phyloP scores from a whole-genome alignment of 352 stramenopile species.

The Phytophthora pinifolia region DNA sequence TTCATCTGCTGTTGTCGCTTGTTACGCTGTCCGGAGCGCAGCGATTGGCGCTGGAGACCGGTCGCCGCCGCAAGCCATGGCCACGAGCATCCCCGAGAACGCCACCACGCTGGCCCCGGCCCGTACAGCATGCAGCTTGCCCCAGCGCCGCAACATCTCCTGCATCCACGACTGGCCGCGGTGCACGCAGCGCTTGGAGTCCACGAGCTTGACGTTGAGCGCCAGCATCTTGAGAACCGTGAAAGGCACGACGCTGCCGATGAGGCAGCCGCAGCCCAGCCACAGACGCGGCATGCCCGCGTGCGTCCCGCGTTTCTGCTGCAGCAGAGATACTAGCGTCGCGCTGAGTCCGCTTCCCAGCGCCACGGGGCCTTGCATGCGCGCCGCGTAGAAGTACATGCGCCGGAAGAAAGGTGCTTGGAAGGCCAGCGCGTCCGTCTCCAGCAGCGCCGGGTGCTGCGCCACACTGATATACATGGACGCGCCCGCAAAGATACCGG shows the following conservation, averaged over 20 bases:
- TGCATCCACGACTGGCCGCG: slow-evolving; percentile 50
- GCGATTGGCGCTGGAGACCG: slow-evolving; percentile 9
- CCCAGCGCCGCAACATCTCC: slow-evolving; percentile 56
- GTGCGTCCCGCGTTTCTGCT: slow-evolving; percentile 30
- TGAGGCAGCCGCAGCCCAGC: slow-evolving; percentile 55
- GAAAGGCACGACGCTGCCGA: slow-evolving; percentile 63
- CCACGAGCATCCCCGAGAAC: slow-evolving; percentile 63
- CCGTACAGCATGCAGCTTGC: slow-evolving; percentile 54
- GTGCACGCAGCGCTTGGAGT: slow-evolving; percentile 42
- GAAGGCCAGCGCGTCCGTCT: slow-evolving; percentile 53
- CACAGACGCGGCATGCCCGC: slow-evolving; percentile 49
- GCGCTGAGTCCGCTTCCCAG: slow-evolving; percentile 55
- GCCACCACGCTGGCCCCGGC: slow-evolving; percentile 50
- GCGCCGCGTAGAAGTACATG: slow-evolving; percentile 78
- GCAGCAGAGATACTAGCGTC: slow-evolving; percentile 45
- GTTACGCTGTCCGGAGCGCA: slow-evolving; percentile 8
- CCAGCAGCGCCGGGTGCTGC: slow-evolving; percentile 70
- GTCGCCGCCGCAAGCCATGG: slow-evolving; percentile 47
- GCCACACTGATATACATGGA: slow-evolving; percentile 70
- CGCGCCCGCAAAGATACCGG: slow-evolving; percentile 69
- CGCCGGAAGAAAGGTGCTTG: slow-evolving; percentile 75
- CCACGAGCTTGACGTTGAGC: slow-evolving; percentile 61
- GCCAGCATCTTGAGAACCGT: slow-evolving; percentile 67
- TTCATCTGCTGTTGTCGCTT: slow-evolving; percentile 9
- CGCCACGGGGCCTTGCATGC: slow-evolving; percentile 61